Conservation (phyloP, 2,329 filamentous ascomycete genomes). For the Diaporthe sp. region DNA sequence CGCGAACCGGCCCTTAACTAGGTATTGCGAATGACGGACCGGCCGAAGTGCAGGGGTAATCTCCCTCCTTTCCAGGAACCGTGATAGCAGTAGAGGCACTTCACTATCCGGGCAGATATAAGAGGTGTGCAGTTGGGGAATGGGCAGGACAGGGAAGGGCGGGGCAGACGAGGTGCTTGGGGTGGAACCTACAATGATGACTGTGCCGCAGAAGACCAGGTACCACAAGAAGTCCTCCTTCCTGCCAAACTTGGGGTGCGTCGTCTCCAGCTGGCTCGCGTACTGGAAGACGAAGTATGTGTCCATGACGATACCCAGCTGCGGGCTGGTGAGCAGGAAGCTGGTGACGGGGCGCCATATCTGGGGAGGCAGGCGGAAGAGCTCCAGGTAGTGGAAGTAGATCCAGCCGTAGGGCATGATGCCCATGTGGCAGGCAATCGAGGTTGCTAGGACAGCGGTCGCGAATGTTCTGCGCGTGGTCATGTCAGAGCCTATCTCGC, state of each 20-base stretch:
- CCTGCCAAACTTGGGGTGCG: conserved; percentile 78
- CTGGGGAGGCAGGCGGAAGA: conserved; percentile 69
- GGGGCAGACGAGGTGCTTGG: conserved; percentile 31
- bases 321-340: conserved; percentile 58
- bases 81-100: conserved; percentile 76
- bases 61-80: conserved; percentile 90
- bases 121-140: conserved; percentile 58
- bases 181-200: conserved; percentile 81
- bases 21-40: conserved; percentile 78
- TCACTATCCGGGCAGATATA: conserved; percentile 86
- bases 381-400: conserved; percentile 64
- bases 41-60: conserved; percentile 77
- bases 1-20: conserved; percentile 70
- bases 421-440: conserved; percentile 71
- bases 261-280: conserved; percentile 79
- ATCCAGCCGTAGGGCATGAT: conserved; percentile 67
- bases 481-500: conserved; percentile 17
- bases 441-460: conserved; percentile 73
- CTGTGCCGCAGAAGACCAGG: conserved; percentile 77
- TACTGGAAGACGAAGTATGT: conserved; percentile 87
- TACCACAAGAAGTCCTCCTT: conserved; percentile 88
- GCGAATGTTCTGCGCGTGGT: conserved; percentile 72
- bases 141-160: conserved; percentile 61
- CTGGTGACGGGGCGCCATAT: conserved; percentile 60
- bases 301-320: conserved; percentile 74